Evolutionary conservation across 1,139 yeast genomes (phyloP), one percentile per base, ranked within the genome.

Genomic region (Sugiyamaella grinbergsii): DNA sequence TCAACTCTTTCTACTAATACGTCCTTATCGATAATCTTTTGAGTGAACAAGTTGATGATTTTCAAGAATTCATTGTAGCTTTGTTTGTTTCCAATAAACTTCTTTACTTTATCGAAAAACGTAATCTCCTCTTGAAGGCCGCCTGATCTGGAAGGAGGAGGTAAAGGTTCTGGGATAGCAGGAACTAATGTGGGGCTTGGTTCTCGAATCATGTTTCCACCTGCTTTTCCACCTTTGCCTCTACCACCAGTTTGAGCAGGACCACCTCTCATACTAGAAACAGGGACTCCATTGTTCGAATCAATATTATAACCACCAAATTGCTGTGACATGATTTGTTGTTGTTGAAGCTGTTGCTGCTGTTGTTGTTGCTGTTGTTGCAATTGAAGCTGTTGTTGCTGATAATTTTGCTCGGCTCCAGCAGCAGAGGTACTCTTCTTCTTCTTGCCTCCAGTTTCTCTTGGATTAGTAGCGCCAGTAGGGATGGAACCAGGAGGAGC

Each of bases 41-140:
- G 95, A 2, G 96, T 85, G 62, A 81, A 94, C 60, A 94, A 73
- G 62, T 90, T 89, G 61, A 93, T 74, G 52, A 93, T 77, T 68
- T 93, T 93, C 66, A 93, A 75, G 67, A 93, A 93, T 70, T 93
- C 98, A 58, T 85, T 85, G 68, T 93, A 93, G 10, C 89, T 81
- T 66, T 86, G 95, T 67, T 89, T 91, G 68, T 87, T 88, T 29
- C 95, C 94, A 65, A 93, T 83, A 3, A 84, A 85, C 66, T 88
- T 89, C 71, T 93, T 93, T 20, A 88, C 96, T 66, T 85, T 86
- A 66, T 93, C 98, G 64, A 93, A 93, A 67, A 91, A 93, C 4
- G 83, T 77, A 32, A 94, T 81, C 68, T 93, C 98, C 62, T 91
- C 97, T 58, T 81, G 78, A 54, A 87, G 71, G 1, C 87, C 77